Base-by-base conservation (phyloP, 1,284 basidiomycete species). In the Pseudozyma thailandica region DNA sequence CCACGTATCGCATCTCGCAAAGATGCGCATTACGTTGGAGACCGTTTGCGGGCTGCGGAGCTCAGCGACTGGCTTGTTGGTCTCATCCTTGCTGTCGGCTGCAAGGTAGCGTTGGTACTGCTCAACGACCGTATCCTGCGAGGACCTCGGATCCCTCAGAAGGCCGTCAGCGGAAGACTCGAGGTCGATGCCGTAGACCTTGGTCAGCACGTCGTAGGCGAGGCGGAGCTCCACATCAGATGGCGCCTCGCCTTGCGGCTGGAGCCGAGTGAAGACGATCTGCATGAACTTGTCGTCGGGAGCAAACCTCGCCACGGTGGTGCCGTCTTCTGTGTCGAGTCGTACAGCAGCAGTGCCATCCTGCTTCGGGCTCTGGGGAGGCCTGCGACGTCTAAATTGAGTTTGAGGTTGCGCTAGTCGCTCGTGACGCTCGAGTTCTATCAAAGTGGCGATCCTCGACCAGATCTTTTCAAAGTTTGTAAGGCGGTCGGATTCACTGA, bases 151-250 rank as follows among this genome's bases (percentile, higher is more conserved):
- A 30, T 51, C 52, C 28, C 57, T 42, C 10, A 70, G 10, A 31
- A 70, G 52, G 33, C 49, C 61, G 20, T 64, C 60, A n/a, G 56
- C 51, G n/a, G 27, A 25, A 7, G 35, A 37, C 16, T 50, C 48
- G 10, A 71, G 42, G n/a, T 71, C 57, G n/a, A 71, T 51, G 31
- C 53, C 57, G 42, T 64, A 71, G 18, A 61, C 38, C 27, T 50
- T 55, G 6, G 33, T n/a, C 6, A 64, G 15, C 15, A 61, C 43
- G 0, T 38, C 41, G 26, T 63, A 47, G 13, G 41, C 51, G 13
- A 65, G 41, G 18, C 48, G 44, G 9, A 30, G 13, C 2, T 37
- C 26, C 8, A 13, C 10, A 16, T 21, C 9, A 2, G 55, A 4
- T 9, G 42, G 46, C 6, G 21, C 41, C 15, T 56, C 44, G 10